Evolutionary conservation across 352 stramenopile species (phyloP), one percentile per base, ranked within the genome.

Genomic region (Phytophthora agathidicida): DNA sequence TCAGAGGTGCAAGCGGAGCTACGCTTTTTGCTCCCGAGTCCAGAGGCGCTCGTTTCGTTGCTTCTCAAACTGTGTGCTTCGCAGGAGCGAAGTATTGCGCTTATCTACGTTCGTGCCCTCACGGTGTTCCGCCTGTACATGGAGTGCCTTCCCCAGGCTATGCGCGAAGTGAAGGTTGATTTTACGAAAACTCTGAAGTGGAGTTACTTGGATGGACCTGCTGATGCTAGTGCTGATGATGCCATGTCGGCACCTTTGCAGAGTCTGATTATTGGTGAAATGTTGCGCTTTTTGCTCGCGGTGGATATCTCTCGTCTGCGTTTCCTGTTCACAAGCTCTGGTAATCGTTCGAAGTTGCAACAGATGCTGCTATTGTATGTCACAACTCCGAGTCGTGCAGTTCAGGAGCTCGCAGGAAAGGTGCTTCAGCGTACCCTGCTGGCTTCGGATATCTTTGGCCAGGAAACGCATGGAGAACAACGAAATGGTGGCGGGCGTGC

Each of bases 91-190:
- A 53, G 47, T 2, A 47, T 60, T 11, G 75, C 66, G 5, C 68
- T 93, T n/a, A 67, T 93, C 5, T 94, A 94, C 74, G 65, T 89
- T 11, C 80, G 86, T 22, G 78, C 80, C 1, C 73, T 96, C 16
- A 80, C 72, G 1, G 81, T 96, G 0, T 91, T 93, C 39, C 78
- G 81, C 4, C 55, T 90, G 10, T 96, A 96, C 45, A 45, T 93
- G 16, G 71, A 86, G 49, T 92, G 82, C 35, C 60, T 96, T 7
- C 83, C 85, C 1, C 71, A 88, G 10, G 55, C 73, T 2, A 96
- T 93, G 83, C 71, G 72, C 24, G 87, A 96, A 26, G 74, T 89
- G 8, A 96, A 96, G 60, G 72, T 90, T 30, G 87, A 96, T 61
- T 85, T 94, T 19, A 86, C 87, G 9, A 96, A 96, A 68, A 71